phyloP scores from a whole-genome alignment of 2,329 filamentous ascomycete species.

The Aspergillus pseudoviridinutans region DNA sequence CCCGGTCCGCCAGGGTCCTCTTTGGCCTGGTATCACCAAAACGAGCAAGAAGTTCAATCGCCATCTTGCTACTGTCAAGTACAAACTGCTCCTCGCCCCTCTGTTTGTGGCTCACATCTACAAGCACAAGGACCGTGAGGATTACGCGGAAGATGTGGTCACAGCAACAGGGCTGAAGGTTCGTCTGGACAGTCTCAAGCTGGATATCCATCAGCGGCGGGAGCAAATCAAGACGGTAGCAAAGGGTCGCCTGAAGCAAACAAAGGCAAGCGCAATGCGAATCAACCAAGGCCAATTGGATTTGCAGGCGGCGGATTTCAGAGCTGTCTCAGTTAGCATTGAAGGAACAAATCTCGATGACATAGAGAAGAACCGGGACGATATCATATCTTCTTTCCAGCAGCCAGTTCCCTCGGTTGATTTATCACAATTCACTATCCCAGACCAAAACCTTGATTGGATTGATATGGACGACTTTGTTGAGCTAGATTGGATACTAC shows the following conservation, averaged over 20 bases:
- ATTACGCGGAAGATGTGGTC: slow-evolving; percentile 71
- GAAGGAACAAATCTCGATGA: slow-evolving; percentile 74
- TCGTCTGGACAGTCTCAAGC: slow-evolving; percentile 92
- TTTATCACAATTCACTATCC: slow-evolving; percentile 87
- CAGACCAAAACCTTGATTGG: slow-evolving; percentile 92
- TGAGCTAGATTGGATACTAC: slow-evolving; percentile 92
- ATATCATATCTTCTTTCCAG: slow-evolving; percentile 54
- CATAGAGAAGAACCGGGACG: slow-evolving; percentile 58
- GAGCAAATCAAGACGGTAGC: slow-evolving; percentile 85
- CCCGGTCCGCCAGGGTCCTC: slow-evolving; percentile 82
- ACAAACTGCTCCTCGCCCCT: slow-evolving; percentile 86
- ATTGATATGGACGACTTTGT: slow-evolving; percentile 99
- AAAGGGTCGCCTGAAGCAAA: slow-evolving; percentile 70
- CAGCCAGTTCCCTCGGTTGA: slow-evolving; percentile 51
- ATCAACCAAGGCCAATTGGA: slow-evolving; percentile 94
- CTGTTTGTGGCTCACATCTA: slow-evolving; percentile 96
- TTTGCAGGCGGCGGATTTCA: slow-evolving; percentile 83
- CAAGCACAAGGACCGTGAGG: slow-evolving; percentile 94
- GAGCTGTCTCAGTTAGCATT: slow-evolving; percentile 88
- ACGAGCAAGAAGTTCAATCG: slow-evolving; percentile 98
- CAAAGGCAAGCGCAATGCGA: slow-evolving; percentile 85
- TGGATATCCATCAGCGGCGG: slow-evolving; percentile 89
- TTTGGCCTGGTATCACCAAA: slow-evolving; percentile 92
- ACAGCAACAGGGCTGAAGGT: slow-evolving; percentile 96
- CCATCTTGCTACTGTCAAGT: slow-evolving; percentile 97